Base-by-base conservation (phyloP, 495 filamentous ascomycete genomes). In the Hypoxylon cercidicola region DNA sequence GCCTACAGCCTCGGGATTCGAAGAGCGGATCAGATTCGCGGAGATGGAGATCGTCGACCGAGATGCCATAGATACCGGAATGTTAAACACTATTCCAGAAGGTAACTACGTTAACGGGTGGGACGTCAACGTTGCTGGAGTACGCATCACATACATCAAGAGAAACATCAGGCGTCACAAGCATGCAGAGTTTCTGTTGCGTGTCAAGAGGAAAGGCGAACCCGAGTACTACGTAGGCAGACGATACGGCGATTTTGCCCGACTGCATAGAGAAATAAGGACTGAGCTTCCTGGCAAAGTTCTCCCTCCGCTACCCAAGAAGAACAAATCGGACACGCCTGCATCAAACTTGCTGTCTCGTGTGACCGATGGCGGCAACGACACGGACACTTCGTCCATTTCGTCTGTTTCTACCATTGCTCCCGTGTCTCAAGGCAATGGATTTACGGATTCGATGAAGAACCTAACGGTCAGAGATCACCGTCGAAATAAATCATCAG, bases 1-100 rank as follows among this genome's bases (percentile, higher is more conserved):
- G 46, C 93, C 90, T 18, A 99, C 95, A 1, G 93, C 95, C 13
- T 97, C 93, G 15, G 95, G 95, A 2, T 99, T 98, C 69, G 95
- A 99, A 76, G 95, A 99, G 74, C 85, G 95, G 15, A 96, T 99
- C 64, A 85, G 92, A 35, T 99, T 99, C 71, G 91, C 93, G 0
- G 95, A 99, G 77, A 89, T 99, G 75, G 95, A 98, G 72, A 91
- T 97, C 16, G 92, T 98, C 15, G 95, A 99, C 63, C 85, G 93
- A 39, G 90, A 93, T 18, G 93, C 95, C 11, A 93, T 96, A 68
- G 92, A 97, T 39, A 89, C 91, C 21, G 96, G 96, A 0, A 78
- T 99, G 48, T 76, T 96, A 8, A 83, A 90, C 18, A 94, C 94
- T 47, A 80, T 92, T 66, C 96, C 95, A 0, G 92, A 97, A 74